A percentile compares a stretch with the other conserved stretches of the same genome.
Conservation (phyloP, 345 rosid species). For the Triadica sebifera region DNA sequence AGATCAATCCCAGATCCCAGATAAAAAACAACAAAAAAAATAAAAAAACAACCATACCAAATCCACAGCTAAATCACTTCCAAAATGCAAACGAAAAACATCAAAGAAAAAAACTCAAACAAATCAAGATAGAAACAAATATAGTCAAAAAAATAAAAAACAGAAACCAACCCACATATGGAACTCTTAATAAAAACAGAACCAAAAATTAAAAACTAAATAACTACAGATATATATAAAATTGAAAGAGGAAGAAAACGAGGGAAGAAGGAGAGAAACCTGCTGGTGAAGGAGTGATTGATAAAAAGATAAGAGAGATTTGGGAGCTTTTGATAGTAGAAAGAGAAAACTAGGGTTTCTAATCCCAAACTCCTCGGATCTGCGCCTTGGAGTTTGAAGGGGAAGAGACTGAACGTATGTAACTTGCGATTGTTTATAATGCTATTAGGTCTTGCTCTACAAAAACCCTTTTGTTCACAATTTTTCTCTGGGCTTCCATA, state of each 20-base stretch:
- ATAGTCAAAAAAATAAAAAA: neutral
- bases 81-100: neutral
- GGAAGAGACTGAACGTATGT: neutral
- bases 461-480: neutral
- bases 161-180: neutral
- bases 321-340: neutral
- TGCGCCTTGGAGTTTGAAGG: constrained; percentile 69
- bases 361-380: constrained; percentile 89
- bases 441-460: neutral
- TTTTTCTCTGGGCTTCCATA: neutral
- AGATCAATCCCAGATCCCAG: constrained; percentile 33
- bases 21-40: neutral
- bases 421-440: constrained; percentile 9
- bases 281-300: constrained; percentile 18
- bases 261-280: constrained; percentile 18
- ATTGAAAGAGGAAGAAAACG: neutral
- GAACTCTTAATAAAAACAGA: neutral
- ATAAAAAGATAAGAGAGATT: constrained; percentile 12
- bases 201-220: neutral
- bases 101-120: too few species aligned
- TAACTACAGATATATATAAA: neutral
- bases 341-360: constrained; percentile 33
- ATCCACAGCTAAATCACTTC: neutral
- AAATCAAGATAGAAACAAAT: neutral
- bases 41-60: constrained; percentile 9